These are phyloP conservation scores for Aureobasidium sp. DNA, from an alignment of 2,329 filamentous ascomycete species.

Conservation along the genomic window DNA sequence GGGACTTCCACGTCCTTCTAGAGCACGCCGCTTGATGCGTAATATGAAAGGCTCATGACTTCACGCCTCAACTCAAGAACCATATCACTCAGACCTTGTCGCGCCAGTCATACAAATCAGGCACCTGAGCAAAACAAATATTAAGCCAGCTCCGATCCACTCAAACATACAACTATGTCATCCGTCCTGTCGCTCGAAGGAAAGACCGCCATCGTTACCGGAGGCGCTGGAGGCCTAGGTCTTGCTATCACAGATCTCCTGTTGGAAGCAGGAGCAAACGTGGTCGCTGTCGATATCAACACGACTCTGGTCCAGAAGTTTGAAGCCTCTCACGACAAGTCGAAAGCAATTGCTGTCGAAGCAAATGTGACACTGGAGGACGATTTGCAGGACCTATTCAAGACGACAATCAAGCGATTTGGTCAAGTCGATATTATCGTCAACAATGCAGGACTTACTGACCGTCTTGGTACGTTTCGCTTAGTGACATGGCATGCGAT, in stretches of 20 bases:
- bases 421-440: conserved; percentile 45
- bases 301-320: conserved; percentile 23
- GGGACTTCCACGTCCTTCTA: neutral
- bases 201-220: conserved; percentile 28
- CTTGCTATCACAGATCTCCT: conserved; percentile 26
- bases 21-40: neutral
- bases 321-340: conserved; percentile 17
- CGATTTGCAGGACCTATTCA: conserved; percentile 31
- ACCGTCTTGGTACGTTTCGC: conserved; percentile 35
- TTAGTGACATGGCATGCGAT: neutral
- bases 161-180: neutral
- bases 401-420: conserved; percentile 29
- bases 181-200: neutral
- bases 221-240: conserved; percentile 27
- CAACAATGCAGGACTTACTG: conserved; percentile 45
- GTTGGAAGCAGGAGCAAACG: conserved; percentile 25
- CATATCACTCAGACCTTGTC: neutral
- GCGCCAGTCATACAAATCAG: neutral
- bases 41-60: neutral
- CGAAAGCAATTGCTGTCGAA: conserved; percentile 25
- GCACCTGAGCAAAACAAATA: neutral
- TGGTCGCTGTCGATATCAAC: conserved; percentile 30
- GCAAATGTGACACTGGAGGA: conserved; percentile 30
- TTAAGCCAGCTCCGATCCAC: neutral
- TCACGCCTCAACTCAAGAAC: neutral